These are phyloP conservation scores for Bruguiera parviflora DNA, from an alignment of 345 rosid genomes.

Conservation along the genomic window DNA sequence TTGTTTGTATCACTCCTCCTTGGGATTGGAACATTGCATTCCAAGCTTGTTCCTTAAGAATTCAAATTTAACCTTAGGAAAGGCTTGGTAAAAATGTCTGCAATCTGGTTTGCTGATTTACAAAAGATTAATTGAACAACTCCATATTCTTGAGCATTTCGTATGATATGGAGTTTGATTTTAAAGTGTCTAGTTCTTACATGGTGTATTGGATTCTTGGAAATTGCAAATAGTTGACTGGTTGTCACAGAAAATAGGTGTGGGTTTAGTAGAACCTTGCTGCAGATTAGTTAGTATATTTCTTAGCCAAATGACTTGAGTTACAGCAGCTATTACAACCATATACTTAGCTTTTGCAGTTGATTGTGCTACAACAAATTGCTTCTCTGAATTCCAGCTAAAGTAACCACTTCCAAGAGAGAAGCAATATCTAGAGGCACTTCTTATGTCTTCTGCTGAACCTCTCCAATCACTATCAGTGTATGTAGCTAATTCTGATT, in stretches of 20 bases:
- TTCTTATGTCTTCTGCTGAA: not conserved
- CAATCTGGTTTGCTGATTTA: no score
- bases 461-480: not conserved
- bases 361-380: not conserved
- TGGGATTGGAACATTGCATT: no score
- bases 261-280: no score
- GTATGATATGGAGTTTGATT: no score
- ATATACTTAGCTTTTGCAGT: constrained; percentile 2
- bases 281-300: not conserved
- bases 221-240: not conserved
- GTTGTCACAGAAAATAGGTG: not conserved
- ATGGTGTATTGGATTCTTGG: not conserved
- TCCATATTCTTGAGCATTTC: no score
- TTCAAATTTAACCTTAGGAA: no score
- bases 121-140: no score
- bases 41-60: no score
- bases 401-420: not conserved
- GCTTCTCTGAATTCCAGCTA: not conserved
- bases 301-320: not conserved
- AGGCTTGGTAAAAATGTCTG: no score
- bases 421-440: not conserved
- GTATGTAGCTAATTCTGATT: not conserved
- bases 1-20: no score
- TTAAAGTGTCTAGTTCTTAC: not conserved
- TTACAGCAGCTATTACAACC: not conserved